Conservation (phyloP, 2,329 filamentous ascomycete species). For the Volutella citrinella region DNA sequence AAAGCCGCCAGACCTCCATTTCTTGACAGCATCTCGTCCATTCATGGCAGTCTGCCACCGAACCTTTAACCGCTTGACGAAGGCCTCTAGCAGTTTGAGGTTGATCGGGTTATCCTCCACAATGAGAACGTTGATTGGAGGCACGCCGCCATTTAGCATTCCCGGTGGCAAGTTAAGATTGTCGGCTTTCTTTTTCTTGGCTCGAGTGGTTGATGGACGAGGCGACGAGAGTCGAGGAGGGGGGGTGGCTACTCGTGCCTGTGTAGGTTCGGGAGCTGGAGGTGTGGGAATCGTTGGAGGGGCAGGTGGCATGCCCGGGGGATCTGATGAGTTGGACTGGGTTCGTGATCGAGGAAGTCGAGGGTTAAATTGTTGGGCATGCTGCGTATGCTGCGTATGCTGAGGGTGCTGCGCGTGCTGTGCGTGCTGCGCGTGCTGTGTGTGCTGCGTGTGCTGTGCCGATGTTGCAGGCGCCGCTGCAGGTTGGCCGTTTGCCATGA, state of each 20-base stretch:
- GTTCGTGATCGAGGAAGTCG: constrained; percentile 51
- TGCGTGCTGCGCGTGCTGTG: constrained; percentile 32
- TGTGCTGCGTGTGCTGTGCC: constrained; percentile 32
- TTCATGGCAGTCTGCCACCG: constrained; percentile 98
- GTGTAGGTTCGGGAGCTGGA: constrained; percentile 46
- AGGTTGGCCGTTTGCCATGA: constrained; percentile 48
- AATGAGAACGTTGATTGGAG: constrained; percentile 94
- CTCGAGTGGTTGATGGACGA: constrained; percentile 43
- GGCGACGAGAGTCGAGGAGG: constrained; percentile 49
- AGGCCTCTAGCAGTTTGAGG: constrained; percentile 85
- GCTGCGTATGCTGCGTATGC: too few species aligned
- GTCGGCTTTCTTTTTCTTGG: constrained; percentile 54
- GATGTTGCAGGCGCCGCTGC: constrained; percentile 31
- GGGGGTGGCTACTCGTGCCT: constrained; percentile 50
- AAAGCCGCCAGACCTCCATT: constrained; percentile 90
- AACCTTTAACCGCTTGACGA: constrained; percentile 93
- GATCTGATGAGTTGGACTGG: constrained; percentile 58
- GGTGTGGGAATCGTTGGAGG: constrained; percentile 52
- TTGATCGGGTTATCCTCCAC: constrained; percentile 99
- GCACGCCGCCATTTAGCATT: constrained; percentile 77
- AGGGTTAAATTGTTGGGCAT: too few species aligned
- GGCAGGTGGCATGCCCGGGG: constrained; percentile 40
- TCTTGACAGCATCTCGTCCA: constrained; percentile 85
- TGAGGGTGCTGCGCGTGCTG: too few species aligned
- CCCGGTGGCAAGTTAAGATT: constrained; percentile 53